Conservation (phyloP, 768 basidiomycete species). For the Russula dissimulans region DNA sequence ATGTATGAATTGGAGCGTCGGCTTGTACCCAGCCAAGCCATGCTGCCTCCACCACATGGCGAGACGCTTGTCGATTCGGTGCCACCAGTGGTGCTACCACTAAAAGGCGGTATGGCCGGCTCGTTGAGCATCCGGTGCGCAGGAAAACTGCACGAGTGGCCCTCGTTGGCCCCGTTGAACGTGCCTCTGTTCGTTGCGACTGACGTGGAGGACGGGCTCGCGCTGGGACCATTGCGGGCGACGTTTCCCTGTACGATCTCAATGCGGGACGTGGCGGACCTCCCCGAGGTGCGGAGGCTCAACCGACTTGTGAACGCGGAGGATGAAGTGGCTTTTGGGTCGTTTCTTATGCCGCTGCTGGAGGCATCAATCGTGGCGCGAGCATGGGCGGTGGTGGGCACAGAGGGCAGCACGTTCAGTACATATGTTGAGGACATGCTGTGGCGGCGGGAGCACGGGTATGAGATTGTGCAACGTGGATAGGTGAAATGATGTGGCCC, state of each 20-base stretch:
- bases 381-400: slow-evolving; percentile 53
- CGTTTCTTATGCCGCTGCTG: slow-evolving; percentile 50
- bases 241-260: slow-evolving; percentile 61
- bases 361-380: slow-evolving; percentile 62
- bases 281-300: slow-evolving; percentile 3
- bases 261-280: slow-evolving; percentile 32
- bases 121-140: slow-evolving; percentile 30
- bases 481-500: neutral
- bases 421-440: slow-evolving; percentile 57
- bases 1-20: slow-evolving; percentile 7
- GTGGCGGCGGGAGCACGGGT: slow-evolving; percentile 50
- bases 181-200: slow-evolving; percentile 60
- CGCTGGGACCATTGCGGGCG: slow-evolving; percentile 35
- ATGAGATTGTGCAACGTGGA: slow-evolving; percentile 42
- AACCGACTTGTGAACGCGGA: slow-evolving; percentile 29
- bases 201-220: slow-evolving; percentile 36
- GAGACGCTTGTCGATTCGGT: slow-evolving; percentile 17
- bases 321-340: slow-evolving; percentile 40
- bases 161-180: slow-evolving; percentile 36
- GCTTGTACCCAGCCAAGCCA: slow-evolving; percentile 9
- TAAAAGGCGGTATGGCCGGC: neutral
- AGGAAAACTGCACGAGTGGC: slow-evolving; percentile 28
- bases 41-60: slow-evolving; percentile 21
- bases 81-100: slow-evolving; percentile 20
- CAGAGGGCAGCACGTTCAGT: slow-evolving; percentile 70